These are phyloP conservation scores for Ploettnerulaceae sp. DNA, from an alignment of 2,329 filamentous ascomycete species.

Conservation along the genomic window DNA sequence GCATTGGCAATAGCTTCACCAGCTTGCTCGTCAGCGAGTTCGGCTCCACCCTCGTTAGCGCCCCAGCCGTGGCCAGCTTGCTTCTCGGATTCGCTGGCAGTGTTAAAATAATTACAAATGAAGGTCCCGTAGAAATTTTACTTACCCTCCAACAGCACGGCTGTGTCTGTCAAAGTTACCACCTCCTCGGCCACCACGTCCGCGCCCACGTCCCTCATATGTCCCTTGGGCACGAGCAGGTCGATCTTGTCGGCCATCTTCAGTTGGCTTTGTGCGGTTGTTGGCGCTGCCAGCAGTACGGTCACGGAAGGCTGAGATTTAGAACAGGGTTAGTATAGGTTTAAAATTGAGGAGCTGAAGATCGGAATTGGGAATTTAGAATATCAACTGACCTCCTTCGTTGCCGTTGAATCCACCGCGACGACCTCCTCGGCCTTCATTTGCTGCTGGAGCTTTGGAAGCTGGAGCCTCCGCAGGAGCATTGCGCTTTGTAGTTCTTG, in stretches of 20 bases:
- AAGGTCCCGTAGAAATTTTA: constrained; percentile 18
- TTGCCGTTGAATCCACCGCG: constrained; percentile 64
- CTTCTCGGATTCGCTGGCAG: constrained; percentile 70
- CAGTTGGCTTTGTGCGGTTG: constrained; percentile 77
- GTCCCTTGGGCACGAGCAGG: constrained; percentile 46
- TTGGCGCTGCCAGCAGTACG: constrained; percentile 72
- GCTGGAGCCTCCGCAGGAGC: constrained; percentile 67
- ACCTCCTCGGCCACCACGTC: constrained; percentile 33
- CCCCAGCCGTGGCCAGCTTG: constrained; percentile 89
- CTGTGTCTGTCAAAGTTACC: constrained; percentile 36
- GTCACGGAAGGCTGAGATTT: constrained; percentile 74
- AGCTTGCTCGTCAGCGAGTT: constrained; percentile 86
- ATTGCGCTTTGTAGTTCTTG: constrained; percentile 78
- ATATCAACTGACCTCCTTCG: constrained; percentile 71
- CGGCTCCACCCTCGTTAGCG: constrained; percentile 71
- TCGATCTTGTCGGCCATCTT: constrained; percentile 59
- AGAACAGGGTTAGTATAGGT: no score
- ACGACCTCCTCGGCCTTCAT: constrained; percentile 27
- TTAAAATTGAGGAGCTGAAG: no score
- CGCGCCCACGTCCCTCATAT: constrained; percentile 53
- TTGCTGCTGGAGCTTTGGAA: constrained; percentile 26
- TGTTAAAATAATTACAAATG: constrained; percentile 18
- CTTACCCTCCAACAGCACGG: constrained; percentile 31
- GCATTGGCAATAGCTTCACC: constrained; percentile 82
- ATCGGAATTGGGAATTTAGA: neutral